phyloP scores from a whole-genome alignment of 257 asterid genomes.

The Leonotis leonurus region DNA sequence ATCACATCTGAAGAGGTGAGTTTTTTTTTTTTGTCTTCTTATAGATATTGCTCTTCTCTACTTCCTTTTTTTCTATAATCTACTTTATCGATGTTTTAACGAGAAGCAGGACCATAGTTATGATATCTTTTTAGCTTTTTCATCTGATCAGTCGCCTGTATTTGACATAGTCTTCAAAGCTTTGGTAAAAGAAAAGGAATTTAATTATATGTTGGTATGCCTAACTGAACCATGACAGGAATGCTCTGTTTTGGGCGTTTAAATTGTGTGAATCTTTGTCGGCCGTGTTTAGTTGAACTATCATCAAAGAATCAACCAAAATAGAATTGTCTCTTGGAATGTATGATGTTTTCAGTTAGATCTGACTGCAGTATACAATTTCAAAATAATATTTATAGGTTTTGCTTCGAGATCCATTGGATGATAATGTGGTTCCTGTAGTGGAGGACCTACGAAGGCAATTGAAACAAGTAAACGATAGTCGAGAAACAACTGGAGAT shows the following conservation, averaged over 20 bases:
- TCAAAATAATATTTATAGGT: conserved; percentile 33
- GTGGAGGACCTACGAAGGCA: conserved; percentile 81
- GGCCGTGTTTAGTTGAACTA: no score
- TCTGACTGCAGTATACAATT: neutral
- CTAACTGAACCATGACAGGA: neutral
- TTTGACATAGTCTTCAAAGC: neutral
- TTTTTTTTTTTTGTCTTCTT: neutral
- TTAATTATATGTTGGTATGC: neutral
- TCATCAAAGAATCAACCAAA: neutral
- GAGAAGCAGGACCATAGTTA: neutral
- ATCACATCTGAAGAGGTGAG: conserved; percentile 82
- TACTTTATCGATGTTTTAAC: neutral
- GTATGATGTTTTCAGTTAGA: neutral
- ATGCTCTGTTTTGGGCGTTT: neutral
- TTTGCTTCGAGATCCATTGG: conserved; percentile 73
- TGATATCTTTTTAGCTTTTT: neutral
- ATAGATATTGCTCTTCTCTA: neutral
- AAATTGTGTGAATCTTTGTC: no score
- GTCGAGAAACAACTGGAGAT: conserved; percentile 31
- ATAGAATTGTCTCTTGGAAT: neutral
- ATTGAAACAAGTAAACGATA: conserved; percentile 37
- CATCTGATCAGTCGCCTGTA: neutral
- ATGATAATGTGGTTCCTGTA: conserved; percentile 67
- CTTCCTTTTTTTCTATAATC: neutral
- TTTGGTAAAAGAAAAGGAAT: neutral